Evolutionary conservation across 164 flowering plant genomes (phyloP).

Genomic region (Chimonanthus salicifolius): DNA sequence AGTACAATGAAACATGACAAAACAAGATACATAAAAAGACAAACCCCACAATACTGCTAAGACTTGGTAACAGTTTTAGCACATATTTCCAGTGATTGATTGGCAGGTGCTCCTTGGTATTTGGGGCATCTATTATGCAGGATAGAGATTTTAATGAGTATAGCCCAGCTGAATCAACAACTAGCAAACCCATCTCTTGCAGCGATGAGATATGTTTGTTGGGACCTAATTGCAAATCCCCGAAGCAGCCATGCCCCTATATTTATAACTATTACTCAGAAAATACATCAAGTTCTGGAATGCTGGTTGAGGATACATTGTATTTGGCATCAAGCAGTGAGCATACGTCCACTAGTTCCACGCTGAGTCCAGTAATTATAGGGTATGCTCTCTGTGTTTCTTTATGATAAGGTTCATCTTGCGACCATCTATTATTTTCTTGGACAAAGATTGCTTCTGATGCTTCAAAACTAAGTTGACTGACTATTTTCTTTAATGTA

Average conservation of each 20-base stretch:
- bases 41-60: conserved; percentile 13
- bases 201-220: conserved; percentile 63
- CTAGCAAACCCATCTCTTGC: conserved; percentile 69
- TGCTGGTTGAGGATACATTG: conserved; percentile 71
- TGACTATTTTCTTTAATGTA: conserved; percentile 25
- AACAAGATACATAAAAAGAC: too few relatives aligned
- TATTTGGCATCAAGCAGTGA: conserved; percentile 51
- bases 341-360: conserved; percentile 28
- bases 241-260: conserved; percentile 73
- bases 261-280: conserved; percentile 46
- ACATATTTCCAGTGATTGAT: conserved; percentile 96
- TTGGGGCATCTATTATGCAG: conserved; percentile 99
- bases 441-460: background rate
- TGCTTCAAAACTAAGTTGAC: background rate
- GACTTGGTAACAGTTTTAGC: conserved; percentile 64
- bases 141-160: conserved; percentile 80
- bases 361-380: conserved; percentile 59
- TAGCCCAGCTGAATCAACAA: conserved; percentile 67
- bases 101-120: conserved; percentile 98
- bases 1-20: too few relatives aligned
- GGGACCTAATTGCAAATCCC: conserved; percentile 52
- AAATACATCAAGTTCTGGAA: conserved; percentile 75
- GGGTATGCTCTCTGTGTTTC: conserved; percentile 45
- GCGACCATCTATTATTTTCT: background rate
- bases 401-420: background rate